These are phyloP conservation scores for Tolypocladium amazonense DNA, from an alignment of 2,329 filamentous ascomycete genomes.

Conservation along the genomic window DNA sequence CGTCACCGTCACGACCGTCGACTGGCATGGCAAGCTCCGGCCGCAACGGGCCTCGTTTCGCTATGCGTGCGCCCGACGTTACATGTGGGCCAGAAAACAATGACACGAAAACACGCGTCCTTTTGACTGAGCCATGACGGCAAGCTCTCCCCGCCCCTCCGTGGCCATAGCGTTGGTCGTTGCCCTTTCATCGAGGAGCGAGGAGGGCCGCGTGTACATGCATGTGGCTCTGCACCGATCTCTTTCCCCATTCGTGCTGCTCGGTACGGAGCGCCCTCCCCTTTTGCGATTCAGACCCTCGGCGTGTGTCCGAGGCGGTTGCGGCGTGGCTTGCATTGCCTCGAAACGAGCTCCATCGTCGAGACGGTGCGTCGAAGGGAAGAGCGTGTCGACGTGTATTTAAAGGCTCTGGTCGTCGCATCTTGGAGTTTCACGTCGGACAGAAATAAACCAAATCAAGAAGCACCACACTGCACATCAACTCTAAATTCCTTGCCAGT, in stretches of 20 bases:
- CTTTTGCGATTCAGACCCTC: not conserved
- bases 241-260: not conserved
- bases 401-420: not conserved
- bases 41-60: not conserved
- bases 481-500: not conserved
- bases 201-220: not conserved
- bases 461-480: not conserved
- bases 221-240: not conserved
- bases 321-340: not conserved
- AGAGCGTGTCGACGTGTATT: not conserved
- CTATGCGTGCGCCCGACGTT: not conserved
- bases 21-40: not conserved
- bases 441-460: not conserved
- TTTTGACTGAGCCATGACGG: not conserved
- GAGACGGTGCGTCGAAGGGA: too few species aligned
- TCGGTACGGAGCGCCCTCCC: not conserved
- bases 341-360: not conserved
- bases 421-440: not conserved
- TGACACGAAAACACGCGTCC: not conserved
- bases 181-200: not conserved
- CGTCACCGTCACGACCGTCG: not conserved
- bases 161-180: not conserved
- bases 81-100: not conserved
- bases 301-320: not conserved
- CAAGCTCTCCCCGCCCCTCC: not conserved